Percentiles rank a stretch among this genome's conserved stretches.
Conservation (phyloP, 352 stramenopile genomes). For the Pythium utonaiense region DNA sequence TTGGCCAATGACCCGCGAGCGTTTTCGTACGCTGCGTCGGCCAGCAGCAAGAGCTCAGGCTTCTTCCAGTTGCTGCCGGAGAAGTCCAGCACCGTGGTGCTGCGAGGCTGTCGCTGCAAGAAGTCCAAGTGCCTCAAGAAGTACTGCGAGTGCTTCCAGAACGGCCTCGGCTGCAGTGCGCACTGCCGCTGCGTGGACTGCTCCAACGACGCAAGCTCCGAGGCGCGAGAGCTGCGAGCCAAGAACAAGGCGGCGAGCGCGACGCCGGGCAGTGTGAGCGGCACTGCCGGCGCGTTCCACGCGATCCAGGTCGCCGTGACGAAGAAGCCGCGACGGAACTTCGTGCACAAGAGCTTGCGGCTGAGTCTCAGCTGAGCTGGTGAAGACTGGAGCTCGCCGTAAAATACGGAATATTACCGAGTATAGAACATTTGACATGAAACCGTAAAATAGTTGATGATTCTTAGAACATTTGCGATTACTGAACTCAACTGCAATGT, state of each 20-base stretch:
- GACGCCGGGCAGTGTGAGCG: not conserved
- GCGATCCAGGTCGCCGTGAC: constrained; percentile 64
- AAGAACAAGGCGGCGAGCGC: constrained; percentile 19
- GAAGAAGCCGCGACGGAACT: constrained; percentile 64
- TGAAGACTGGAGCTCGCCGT: not conserved
- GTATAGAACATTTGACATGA: no score
- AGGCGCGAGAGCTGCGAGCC: constrained; percentile 29
- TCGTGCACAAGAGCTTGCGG: constrained; percentile 53
- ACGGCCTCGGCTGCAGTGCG: constrained; percentile 84
- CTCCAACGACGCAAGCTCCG: constrained; percentile 73
- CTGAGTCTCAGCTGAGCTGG: constrained; percentile 27
- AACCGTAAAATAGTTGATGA: no score
- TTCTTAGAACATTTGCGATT: no score
- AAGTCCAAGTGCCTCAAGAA: constrained; percentile 98
- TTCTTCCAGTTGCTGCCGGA: constrained; percentile 71
- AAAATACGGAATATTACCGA: not conserved
- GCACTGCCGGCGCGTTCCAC: constrained; percentile 33
- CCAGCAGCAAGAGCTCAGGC: constrained; percentile 30
- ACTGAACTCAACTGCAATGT: no score
- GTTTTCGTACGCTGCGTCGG: constrained; percentile 53
- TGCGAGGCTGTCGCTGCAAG: constrained; percentile 94
- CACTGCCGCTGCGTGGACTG: constrained; percentile 96
- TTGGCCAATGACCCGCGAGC: constrained; percentile 70
- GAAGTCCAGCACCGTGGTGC: constrained; percentile 72
- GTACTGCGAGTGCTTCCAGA: constrained; percentile 98